phyloP scores from a whole-genome alignment of 352 stramenopile genomes.

The Globisporangium nagaii region DNA sequence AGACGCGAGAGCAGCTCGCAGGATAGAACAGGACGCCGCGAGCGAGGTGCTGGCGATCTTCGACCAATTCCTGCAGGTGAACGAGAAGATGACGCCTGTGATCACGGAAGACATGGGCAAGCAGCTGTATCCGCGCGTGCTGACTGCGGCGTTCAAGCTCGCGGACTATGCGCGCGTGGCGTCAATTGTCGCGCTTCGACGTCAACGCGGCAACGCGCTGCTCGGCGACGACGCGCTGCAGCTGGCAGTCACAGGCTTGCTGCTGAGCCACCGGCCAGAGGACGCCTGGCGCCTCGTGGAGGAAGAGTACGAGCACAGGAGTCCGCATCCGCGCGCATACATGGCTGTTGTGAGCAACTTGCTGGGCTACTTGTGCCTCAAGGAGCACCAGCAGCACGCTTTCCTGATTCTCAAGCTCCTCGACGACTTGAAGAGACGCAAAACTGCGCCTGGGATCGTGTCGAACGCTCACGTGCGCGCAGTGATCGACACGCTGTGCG shows the following conservation, averaged over 20 bases:
- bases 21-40: neutral
- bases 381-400: neutral
- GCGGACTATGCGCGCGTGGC: neutral
- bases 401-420: conserved; percentile 4
- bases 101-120: neutral
- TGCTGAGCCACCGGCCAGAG: neutral
- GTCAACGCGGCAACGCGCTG: neutral
- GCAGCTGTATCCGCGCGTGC: conserved; percentile 1
- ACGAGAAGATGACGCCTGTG: neutral
- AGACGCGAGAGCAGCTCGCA: neutral
- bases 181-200: neutral
- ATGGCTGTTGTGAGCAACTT: neutral
- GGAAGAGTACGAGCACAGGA: conserved; percentile 5
- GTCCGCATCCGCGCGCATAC: neutral
- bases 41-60: conserved; percentile 1
- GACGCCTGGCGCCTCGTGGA: conserved; percentile 4
- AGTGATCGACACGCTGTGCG: conserved; percentile 8
- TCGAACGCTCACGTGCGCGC: conserved; percentile 4
- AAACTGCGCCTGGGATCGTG: neutral
- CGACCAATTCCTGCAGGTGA: neutral
- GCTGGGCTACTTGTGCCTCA: neutral
- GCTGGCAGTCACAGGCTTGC: conserved; percentile 2
- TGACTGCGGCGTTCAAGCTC: conserved; percentile 1
- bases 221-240: conserved; percentile 5
- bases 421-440: conserved; percentile 2